These are phyloP conservation scores for Pterulicium gracile DNA, from an alignment of 1,284 basidiomycete genomes.

Conservation along the genomic window DNA sequence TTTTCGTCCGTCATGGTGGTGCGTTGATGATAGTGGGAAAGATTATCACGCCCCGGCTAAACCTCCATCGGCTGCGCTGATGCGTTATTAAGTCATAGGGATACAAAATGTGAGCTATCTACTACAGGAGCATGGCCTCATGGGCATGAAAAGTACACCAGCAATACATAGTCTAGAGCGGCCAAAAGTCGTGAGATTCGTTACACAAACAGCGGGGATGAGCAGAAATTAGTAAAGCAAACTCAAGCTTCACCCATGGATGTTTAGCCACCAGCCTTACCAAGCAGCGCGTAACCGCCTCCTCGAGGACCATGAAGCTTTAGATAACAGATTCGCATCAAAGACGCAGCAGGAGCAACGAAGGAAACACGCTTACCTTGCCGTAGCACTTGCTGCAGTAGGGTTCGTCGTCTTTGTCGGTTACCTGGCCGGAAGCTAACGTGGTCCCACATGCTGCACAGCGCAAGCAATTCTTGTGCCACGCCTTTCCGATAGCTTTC, in stretches of 20 bases:
- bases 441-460: slow-evolving; percentile 56
- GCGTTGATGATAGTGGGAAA: no score
- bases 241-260: no score
- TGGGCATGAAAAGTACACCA: no score
- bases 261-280: slow-evolving; percentile 30
- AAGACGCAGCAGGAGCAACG: not conserved
- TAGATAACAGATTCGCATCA: not conserved
- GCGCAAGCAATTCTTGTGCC: slow-evolving; percentile 64
- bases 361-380: slow-evolving; percentile 35
- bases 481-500: slow-evolving; percentile 67
- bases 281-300: slow-evolving; percentile 61
- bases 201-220: no score
- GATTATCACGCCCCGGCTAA: slow-evolving; percentile 1
- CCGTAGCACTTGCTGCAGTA: slow-evolving; percentile 61
- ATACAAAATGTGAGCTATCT: no score
- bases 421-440: slow-evolving; percentile 56
- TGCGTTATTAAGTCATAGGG: no score
- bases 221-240: no score
- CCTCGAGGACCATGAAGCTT: slow-evolving; percentile 64
- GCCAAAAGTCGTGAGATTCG: no score
- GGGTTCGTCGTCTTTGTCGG: slow-evolving; percentile 64
- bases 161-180: no score
- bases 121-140: no score
- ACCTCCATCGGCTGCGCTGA: not conserved
- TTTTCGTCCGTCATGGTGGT: slow-evolving; percentile 1